A percentile compares a stretch with the other conserved stretches of the same genome.
These are phyloP conservation scores for Schizonepeta tenuifolia DNA, from an alignment of 257 asterid species.

Conservation along the genomic window DNA sequence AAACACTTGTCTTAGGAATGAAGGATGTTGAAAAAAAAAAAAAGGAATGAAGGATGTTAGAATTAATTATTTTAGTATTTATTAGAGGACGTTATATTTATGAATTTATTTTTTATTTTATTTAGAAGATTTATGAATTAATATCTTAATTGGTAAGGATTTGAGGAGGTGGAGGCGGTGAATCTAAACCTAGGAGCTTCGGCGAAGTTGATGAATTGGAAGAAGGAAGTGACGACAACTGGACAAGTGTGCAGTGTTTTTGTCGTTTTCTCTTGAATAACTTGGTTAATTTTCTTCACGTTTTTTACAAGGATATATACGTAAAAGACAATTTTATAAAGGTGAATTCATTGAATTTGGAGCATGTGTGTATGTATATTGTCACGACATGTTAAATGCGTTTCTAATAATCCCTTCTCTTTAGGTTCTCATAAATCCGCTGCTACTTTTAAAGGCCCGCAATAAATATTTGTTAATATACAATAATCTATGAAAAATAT, in stretches of 20 bases:
- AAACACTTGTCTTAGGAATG: not conserved
- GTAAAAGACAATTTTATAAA: not conserved
- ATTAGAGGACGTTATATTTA: not conserved
- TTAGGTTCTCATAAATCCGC: no score
- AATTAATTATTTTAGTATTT: no score
- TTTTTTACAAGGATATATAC: not conserved
- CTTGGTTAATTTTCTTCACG: not conserved
- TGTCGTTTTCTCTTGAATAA: slow-evolving; percentile 1
- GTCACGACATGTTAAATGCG: not conserved
- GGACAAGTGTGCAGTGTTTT: not conserved
- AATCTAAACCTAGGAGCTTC: not conserved
- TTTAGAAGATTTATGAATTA: not conserved
- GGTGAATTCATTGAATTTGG: not conserved
- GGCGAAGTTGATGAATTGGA: not conserved
- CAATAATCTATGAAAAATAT: no score
- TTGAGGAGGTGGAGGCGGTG: not conserved
- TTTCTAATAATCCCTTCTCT: no score
- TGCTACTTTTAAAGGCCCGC: no score
- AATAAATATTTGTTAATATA: no score
- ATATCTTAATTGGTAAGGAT: not conserved
- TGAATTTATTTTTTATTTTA: no score
- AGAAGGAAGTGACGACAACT: not conserved
- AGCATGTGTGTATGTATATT: not conserved
- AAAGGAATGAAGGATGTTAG: slow-evolving; percentile 1
- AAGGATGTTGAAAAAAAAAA: not conserved